Base-by-base conservation (phyloP, 176 grass and related monocot species). In the Carex scoparia region DNA sequence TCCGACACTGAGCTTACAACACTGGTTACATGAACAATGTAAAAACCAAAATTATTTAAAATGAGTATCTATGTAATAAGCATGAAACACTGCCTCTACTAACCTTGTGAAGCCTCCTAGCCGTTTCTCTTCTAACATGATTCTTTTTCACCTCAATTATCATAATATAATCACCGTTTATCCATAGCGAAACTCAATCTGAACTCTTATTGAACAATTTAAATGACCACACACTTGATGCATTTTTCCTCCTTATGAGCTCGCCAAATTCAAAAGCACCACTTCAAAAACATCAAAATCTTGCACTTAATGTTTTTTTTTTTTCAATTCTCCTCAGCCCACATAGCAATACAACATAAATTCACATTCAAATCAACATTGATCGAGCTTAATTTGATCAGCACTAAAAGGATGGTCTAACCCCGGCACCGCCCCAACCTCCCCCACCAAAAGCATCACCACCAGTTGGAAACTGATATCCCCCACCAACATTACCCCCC, bases 321-420 rank as follows among this genome's bases (percentile, higher is more conserved):
- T 86, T 79, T 55, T 14, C 70, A 61, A 38, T 79, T 28, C 31
- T 77, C 68, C 28, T 77, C 5, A 30, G 42, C 16, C 59, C 30
- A 49, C 7, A n/a, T 61, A 74, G 5, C 49, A 49, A 53, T 35
- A 48, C 75, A 82, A 65, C 13, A 6, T 32, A 72, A 10, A 5
- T 62, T 62, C 68, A 4, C 79, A 70, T 14, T 60, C 37, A 61
- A 69, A 72, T 60, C 53, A 38, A 15, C 23, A 86, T 53, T 56
- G 69, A 54, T 19, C 23, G 13, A 79, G 23, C 72, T 51, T 49
- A 10, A 49, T 49, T 61, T 79, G 49, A n/a, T 27, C 4, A 57
- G 48, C 59, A 84, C 88, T 86, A 94, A 84, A 97, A 97, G 12
- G 90, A 88, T 62, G 94, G 94, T 82, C 94, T 87, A 79, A 88